Evolutionary conservation across 2,329 filamentous ascomycete genomes (phyloP).

Genomic region (Scedosporium dehoogii): DNA sequence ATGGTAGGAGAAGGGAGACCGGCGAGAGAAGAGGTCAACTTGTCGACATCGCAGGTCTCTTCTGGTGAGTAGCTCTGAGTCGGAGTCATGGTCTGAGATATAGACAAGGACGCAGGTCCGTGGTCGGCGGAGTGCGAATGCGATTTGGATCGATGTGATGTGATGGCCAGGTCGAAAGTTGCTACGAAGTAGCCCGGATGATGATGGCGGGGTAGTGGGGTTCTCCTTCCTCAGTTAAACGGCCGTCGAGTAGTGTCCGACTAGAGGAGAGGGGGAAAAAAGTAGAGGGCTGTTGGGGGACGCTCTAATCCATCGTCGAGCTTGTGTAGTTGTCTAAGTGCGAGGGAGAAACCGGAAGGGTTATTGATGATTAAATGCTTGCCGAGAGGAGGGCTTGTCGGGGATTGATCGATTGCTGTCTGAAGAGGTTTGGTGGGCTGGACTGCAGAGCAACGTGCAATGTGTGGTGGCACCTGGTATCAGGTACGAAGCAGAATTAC

Average conservation of each 20-base stretch:
- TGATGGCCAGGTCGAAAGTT: too few relatives aligned
- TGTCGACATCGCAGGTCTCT: background rate
- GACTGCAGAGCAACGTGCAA: too few relatives aligned
- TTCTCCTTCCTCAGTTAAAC: background rate
- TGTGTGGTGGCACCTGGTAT: too few relatives aligned
- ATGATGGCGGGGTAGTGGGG: background rate
- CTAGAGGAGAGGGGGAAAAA: too few relatives aligned
- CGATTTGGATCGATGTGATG: too few relatives aligned
- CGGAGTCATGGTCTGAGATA: background rate
- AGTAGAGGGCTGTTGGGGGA: background rate
- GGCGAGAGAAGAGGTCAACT: background rate
- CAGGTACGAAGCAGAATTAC: too few relatives aligned
- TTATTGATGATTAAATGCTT: background rate
- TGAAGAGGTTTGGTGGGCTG: too few relatives aligned
- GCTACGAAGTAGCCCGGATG: background rate
- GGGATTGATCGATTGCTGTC: too few relatives aligned
- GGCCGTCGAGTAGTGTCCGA: too few relatives aligned
- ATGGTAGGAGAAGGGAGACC: slow-evolving; percentile 27
- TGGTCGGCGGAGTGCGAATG: too few relatives aligned
- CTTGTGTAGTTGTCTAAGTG: background rate
- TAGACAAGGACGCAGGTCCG: too few relatives aligned
- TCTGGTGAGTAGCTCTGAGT: background rate
- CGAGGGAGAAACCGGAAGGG: background rate
- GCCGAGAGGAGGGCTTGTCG: too few relatives aligned
- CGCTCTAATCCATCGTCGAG: background rate